A percentile compares a stretch with the other conserved stretches of the same genome.
phyloP scores from a whole-genome alignment of 768 basidiomycete species.

The Antrodiella citrinella region DNA sequence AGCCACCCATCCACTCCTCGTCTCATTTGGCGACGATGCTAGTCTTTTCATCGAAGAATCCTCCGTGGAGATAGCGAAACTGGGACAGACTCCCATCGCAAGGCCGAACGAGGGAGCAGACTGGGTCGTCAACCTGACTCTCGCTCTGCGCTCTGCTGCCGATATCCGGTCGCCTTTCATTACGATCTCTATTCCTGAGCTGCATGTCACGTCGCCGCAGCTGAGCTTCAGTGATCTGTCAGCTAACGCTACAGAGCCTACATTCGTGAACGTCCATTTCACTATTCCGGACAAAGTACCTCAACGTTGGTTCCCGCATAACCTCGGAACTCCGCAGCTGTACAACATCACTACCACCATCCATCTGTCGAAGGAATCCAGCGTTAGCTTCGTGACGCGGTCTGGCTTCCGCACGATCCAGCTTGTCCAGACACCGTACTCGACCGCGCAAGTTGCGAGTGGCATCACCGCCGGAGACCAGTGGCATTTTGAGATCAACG shows the following conservation, averaged over 20 bases:
- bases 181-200: slow-evolving; percentile 39
- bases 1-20: slow-evolving; percentile 18
- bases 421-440: slow-evolving; percentile 41
- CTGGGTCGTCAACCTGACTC: slow-evolving; percentile 48
- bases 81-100: slow-evolving; percentile 32
- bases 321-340: slow-evolving; percentile 46
- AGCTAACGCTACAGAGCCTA: slow-evolving; percentile 21
- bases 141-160: slow-evolving; percentile 37
- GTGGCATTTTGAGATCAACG: slow-evolving; percentile 55
- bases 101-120: slow-evolving; percentile 37
- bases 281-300: slow-evolving; percentile 37
- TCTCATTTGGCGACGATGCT: slow-evolving; percentile 10
- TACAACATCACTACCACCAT: slow-evolving; percentile 43
- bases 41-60: slow-evolving; percentile 41
- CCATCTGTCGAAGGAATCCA: slow-evolving; percentile 12
- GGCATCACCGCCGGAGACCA: slow-evolving; percentile 54
- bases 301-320: slow-evolving; percentile 46
- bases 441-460: slow-evolving; percentile 32
- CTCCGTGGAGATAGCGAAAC: slow-evolving; percentile 48
- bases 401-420: slow-evolving; percentile 56
- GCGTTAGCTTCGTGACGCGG: slow-evolving; percentile 30
- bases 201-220: slow-evolving; percentile 30
- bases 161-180: slow-evolving; percentile 28
- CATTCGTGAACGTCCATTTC: slow-evolving; percentile 37
- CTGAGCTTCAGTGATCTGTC: slow-evolving; percentile 20